Evolutionary conservation across 2,329 filamentous ascomycete genomes (phyloP), one percentile per base, ranked within the genome.

Genomic region (Thermothelomyces thermophilus): DNA sequence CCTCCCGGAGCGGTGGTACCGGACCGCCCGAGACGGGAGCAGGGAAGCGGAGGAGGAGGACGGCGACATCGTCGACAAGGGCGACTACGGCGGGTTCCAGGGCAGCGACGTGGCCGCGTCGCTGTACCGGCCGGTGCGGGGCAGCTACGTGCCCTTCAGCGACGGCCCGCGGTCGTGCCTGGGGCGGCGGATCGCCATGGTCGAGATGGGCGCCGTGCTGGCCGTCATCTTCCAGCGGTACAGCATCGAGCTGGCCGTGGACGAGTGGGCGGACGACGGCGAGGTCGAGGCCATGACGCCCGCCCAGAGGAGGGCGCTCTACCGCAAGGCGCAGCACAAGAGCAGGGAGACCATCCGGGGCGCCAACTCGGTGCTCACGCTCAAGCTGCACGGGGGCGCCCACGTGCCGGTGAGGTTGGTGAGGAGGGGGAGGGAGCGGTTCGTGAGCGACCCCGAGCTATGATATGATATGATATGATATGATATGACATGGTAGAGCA

Each of bases 1-100:
- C 65, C 71, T 80, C 41, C 86, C 87, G 0, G 83, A 87, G 64
- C 76, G 87, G 37, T 90, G 87, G 87, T 77, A 87, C 55, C 67
- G 70, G 19, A 64, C 61, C 16, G 59, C 61, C 16, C 54, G 31
- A 14, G 54, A 56, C 26, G 55, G 49, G 7, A 63, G 62, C 19
- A 51, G 60, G 17, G 46, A 60, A 2, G 52, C 60, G 20, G 45
- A 60, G 2, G 64, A 71, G 1, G 24, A 19, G 5, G 14, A 17
- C 7, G 20, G 13, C 2, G 16, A 17, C 11, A 66, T 68, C 13
- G 67, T 68, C 2, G 66, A 76, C 42, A 68, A 68, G 2, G 78
- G 77, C 48, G 76, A 82, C 45, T 74, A 79, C 52, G 80, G 79
- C 48, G 78, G 80, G 2, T 79, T 77, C 42, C 70, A 73, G 49